These are phyloP conservation scores for Citrus glauca DNA, from an alignment of 345 rosid genomes.

Conservation along the genomic window DNA sequence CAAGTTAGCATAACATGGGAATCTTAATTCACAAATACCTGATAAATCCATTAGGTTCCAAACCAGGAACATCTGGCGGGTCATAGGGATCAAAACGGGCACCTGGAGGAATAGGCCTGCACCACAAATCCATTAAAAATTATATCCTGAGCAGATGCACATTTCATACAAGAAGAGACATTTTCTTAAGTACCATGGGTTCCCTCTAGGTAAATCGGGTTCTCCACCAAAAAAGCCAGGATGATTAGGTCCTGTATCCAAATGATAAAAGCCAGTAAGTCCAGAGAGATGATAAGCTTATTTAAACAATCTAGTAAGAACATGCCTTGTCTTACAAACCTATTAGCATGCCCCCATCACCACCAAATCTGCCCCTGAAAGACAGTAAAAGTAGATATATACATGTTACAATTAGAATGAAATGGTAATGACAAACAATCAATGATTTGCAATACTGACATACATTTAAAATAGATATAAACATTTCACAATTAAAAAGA, in stretches of 20 bases:
- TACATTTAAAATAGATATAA: neutral
- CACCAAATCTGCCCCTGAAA: conserved; percentile 59
- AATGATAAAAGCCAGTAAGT: conserved; percentile 15
- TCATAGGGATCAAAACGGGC: conserved; percentile 93
- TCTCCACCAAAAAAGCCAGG: conserved; percentile 53
- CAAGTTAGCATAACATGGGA: neutral
- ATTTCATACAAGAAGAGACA: conserved; percentile 4
- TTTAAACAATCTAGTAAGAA: neutral
- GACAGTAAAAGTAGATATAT: neutral
- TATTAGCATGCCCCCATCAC: conserved; percentile 66
- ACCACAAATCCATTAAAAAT: neutral
- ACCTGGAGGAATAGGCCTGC: conserved; percentile 86
- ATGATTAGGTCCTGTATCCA: conserved; percentile 68
- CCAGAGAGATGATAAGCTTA: neutral
- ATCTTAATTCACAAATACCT: conserved; percentile 38
- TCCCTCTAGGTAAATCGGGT: conserved; percentile 39
- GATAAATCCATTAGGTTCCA: conserved; percentile 64
- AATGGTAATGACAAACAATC: neutral
- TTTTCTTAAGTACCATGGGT: conserved; percentile 40
- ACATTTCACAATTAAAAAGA: neutral
- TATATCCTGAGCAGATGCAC: neutral
- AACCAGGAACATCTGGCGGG: conserved; percentile 82
- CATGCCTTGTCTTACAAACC: conserved; percentile 37
- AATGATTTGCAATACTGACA: conserved; percentile 30
- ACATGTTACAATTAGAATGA: neutral